phyloP scores from a whole-genome alignment of 495 filamentous ascomycete genomes.

The Pyronema omphalodes region DNA sequence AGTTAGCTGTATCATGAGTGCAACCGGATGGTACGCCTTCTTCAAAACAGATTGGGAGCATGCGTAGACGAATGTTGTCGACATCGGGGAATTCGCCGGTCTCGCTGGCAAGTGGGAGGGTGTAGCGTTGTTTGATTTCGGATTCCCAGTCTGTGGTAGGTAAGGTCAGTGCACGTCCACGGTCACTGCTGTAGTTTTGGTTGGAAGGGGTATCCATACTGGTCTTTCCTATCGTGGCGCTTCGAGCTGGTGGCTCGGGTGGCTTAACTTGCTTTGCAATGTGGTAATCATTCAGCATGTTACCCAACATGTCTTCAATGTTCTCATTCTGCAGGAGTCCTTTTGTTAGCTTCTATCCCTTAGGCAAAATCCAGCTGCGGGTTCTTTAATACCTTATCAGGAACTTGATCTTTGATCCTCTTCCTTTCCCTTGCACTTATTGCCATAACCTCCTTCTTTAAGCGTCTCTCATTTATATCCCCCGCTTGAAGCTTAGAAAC shows the following conservation, averaged over 20 bases:
- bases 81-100: constrained; percentile 84
- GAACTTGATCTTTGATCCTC: constrained; percentile 56
- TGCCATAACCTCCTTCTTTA: constrained; percentile 91
- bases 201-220: constrained; percentile 37
- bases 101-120: constrained; percentile 68
- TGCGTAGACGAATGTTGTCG: constrained; percentile 58
- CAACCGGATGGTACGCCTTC: constrained; percentile 63
- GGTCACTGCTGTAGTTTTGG: not conserved
- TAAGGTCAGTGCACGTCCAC: constrained; percentile 7
- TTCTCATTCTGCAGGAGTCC: constrained; percentile 35
- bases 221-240: constrained; percentile 53
- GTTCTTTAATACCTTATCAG: constrained; percentile 5
- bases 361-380: not conserved
- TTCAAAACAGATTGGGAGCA: constrained; percentile 91
- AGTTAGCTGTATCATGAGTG: constrained; percentile 51
- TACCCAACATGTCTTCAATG: constrained; percentile 42
- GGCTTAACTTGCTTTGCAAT: constrained; percentile 46
- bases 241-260: constrained; percentile 61
- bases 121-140: constrained; percentile 83
- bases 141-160: constrained; percentile 53
- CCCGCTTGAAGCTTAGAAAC: constrained; percentile 59
- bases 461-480: constrained; percentile 73
- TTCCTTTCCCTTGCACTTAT: constrained; percentile 68
- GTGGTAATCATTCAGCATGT: constrained; percentile 49
- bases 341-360: not conserved